These are phyloP conservation scores for Fusarium piperis DNA, from an alignment of 2,329 filamentous ascomycete species.

Conservation along the genomic window DNA sequence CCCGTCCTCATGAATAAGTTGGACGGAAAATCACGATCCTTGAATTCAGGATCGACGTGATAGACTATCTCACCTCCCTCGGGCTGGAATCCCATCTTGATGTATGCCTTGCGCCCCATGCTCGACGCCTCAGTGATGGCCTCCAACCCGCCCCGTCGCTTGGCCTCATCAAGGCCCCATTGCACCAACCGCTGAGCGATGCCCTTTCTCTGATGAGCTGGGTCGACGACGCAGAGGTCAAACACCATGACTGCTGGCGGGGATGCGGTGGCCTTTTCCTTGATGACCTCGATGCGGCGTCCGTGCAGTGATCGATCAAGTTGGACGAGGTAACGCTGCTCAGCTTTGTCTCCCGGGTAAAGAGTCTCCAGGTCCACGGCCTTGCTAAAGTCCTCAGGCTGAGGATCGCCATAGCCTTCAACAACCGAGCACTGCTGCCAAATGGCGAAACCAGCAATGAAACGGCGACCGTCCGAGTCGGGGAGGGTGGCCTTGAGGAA, in stretches of 20 bases:
- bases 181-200: conserved; percentile 56
- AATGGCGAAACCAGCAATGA: conserved; percentile 63
- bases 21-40: conserved; percentile 47
- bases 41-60: conserved; percentile 55
- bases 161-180: conserved; percentile 58
- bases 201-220: conserved; percentile 61
- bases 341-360: conserved; percentile 54
- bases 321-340: conserved; percentile 59
- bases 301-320: conserved; percentile 54
- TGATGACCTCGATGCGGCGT: conserved; percentile 54
- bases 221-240: conserved; percentile 63
- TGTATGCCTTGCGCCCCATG: conserved; percentile 60
- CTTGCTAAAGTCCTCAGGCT: conserved; percentile 45
- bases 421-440: conserved; percentile 64
- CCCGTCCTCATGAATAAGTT: conserved; percentile 60
- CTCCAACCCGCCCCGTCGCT: conserved; percentile 53
- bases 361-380: conserved; percentile 47
- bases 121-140: conserved; percentile 56
- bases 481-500: conserved; percentile 64
- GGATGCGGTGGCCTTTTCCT: conserved; percentile 49
- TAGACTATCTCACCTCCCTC: conserved; percentile 55
- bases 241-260: conserved; percentile 60
- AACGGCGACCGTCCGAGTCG: conserved; percentile 41
- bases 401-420: conserved; percentile 57
- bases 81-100: conserved; percentile 56